Conservation (phyloP, 2,329 filamentous ascomycete genomes). For the Zymoseptoria passerinii region DNA sequence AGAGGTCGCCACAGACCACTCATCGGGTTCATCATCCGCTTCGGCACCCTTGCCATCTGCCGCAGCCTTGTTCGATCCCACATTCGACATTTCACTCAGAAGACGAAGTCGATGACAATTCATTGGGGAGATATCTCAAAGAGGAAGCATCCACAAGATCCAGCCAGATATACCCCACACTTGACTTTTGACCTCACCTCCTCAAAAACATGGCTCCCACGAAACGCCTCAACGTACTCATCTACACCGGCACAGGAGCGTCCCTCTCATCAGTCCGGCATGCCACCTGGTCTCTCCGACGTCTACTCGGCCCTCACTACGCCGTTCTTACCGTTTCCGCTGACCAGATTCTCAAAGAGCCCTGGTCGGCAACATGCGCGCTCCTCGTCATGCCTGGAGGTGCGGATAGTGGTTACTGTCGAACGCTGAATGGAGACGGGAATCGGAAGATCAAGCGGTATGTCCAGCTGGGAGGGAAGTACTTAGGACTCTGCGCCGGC, state of each 20-base stretch:
- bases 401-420: conserved; percentile 87
- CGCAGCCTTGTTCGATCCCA: conserved; percentile 18
- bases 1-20: conserved; percentile 59
- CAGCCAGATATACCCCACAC: not conserved
- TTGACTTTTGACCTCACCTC: conserved; percentile 1
- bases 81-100: conserved; percentile 23
- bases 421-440: conserved; percentile 75
- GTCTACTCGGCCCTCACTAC: conserved; percentile 81
- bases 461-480: conserved; percentile 75
- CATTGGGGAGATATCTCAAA: not conserved
- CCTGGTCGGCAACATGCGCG: conserved; percentile 80
- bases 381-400: conserved; percentile 88
- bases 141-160: not conserved
- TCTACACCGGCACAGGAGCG: conserved; percentile 82
- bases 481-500: conserved; percentile 87
- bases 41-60: conserved; percentile 26
- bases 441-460: conserved; percentile 79
- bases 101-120: conserved; percentile 1
- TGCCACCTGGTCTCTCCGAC: conserved; percentile 76
- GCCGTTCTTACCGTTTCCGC: conserved; percentile 81
- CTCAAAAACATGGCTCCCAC: conserved; percentile 31
- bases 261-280: conserved; percentile 85
- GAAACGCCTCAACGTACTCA: conserved; percentile 77
- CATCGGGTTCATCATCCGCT: conserved; percentile 83
- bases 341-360: conserved; percentile 74